Evolutionary conservation across 768 basidiomycete species (phyloP), one percentile per base, ranked within the genome.

Genomic region (Tylopilus balloui): DNA sequence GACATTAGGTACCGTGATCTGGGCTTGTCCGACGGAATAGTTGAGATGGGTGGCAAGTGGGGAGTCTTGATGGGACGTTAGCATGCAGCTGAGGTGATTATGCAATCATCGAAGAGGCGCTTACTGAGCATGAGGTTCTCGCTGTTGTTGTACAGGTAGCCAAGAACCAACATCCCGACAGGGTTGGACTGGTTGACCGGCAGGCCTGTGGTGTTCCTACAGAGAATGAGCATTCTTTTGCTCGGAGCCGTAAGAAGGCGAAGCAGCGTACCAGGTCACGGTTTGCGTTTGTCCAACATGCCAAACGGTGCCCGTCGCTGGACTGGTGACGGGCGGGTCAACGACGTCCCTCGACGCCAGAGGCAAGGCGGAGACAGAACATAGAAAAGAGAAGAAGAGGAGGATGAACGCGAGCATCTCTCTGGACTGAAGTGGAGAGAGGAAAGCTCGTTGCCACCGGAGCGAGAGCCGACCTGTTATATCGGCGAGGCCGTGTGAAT

Each of bases 181-280:
- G 63, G 57, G 42, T 68, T 69, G 31, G 62, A 49, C 29, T 66
- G 45, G 19, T 66, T 67, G 50, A 50, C 36, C 13, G 69, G 61
- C 23, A 71, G 45, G 44, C 38, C 50, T 14, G 61, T 45, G 19
- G 56, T 50, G 38, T 47, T 56, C 56, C 56, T 57, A 31, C 8
- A 7, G 21, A 34, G 45, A n/a, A 76, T 62, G 73, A 71, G 49
- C 43, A 55, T 63, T 25, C 70, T 64, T 57, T 46, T 72, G 31
- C 70, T 71, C 9, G 27, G 28, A 29, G 6, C 19, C 19, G 12
- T 12, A 4, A 19, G 19, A 40, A 10, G 9, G 27, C 1, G n/a
- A 39, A 34, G 20, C 0, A 17, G 53, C 69, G n/a, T 56, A 75
- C 78, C 79, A 80, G 17, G 77, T 78, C 17, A 80, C 78, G 9